Conservation (phyloP, 495 filamentous ascomycete genomes). For the Glonium stellatum region DNA sequence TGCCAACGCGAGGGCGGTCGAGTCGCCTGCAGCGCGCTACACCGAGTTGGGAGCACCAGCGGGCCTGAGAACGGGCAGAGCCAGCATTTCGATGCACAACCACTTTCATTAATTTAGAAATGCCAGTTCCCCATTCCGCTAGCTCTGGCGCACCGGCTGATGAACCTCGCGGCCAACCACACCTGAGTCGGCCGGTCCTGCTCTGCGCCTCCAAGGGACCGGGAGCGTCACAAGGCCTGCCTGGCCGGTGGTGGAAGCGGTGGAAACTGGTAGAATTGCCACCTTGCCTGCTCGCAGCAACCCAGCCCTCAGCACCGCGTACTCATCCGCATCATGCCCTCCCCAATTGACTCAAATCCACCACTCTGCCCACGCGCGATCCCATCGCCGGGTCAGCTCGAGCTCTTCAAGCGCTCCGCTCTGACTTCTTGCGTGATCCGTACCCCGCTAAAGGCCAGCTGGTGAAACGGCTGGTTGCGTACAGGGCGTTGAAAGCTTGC, state of each 20-base stretch:
- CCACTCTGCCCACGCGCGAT: not conserved
- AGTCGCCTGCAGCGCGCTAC: too few species aligned
- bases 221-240: not conserved
- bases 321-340: too few species aligned
- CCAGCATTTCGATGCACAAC: too few species aligned
- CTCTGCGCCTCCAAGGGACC: not conserved
- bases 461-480: not conserved
- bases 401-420: not conserved
- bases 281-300: not conserved
- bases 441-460: not conserved
- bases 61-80: too few species aligned
- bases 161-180: too few species aligned
- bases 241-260: not conserved
- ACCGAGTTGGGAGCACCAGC: too few species aligned
- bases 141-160: too few species aligned
- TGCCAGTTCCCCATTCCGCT: too few species aligned
- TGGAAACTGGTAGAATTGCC: not conserved
- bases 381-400: not conserved
- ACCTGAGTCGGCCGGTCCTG: not conserved
- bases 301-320: too few species aligned
- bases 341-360: not conserved
- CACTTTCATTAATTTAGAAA: too few species aligned
- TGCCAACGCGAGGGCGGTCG: too few species aligned
- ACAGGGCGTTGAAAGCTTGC: not conserved
- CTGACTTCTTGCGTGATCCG: not conserved